Base-by-base conservation (phyloP, 1,139 yeast species). In the Debaryomycetaceae sp. region DNA sequence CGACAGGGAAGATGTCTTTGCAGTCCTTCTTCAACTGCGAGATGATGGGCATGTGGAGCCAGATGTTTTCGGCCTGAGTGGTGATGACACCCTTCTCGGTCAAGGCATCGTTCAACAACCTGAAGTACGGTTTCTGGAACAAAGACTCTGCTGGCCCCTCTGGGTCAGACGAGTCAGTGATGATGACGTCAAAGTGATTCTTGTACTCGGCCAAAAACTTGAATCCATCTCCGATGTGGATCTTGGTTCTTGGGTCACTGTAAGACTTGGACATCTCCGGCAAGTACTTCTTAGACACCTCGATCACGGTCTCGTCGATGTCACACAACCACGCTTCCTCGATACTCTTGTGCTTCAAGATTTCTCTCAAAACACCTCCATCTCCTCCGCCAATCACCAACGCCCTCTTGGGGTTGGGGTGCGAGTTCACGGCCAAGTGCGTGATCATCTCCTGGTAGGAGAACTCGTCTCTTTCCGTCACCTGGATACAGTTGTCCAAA, bases 351-450 rank as follows among this genome's bases (percentile, higher is more conserved):
- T 90, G 97, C 72, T 90, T 90, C 59, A 90, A 87, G 62, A 89
- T 81, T 69, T 90, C 97, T 68, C 97, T 80, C 60, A 90, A 76
- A 46, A 90, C 97, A 65, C 97, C 97, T 57, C 97, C 97, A 62
- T 90, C 97, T 57, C 97, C 97, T 53, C 97, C 97, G 47, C 97
- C 97, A 62, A 90, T 85, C 47, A 90, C 96, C 51, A 90, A 75
- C 31, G 93, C 97, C 62, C 78, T 83, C 75, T 86, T 87, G 44
- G 97, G 97, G 70, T 85, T 79, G 49, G 95, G 90, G 71, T 90
- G 97, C 39, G 95, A 81, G 79, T 86, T 87, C 69, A 90, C 62
- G 11, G 96, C 95, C 60, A 90, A 75, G 68, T 90, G 97, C 37
- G 96, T 72, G 65, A 90, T 90, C 96, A 90, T 88, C 68, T 90